Base-by-base conservation (phyloP, 805 yeast genomes). In the Metschnikowia noctiluminum region DNA sequence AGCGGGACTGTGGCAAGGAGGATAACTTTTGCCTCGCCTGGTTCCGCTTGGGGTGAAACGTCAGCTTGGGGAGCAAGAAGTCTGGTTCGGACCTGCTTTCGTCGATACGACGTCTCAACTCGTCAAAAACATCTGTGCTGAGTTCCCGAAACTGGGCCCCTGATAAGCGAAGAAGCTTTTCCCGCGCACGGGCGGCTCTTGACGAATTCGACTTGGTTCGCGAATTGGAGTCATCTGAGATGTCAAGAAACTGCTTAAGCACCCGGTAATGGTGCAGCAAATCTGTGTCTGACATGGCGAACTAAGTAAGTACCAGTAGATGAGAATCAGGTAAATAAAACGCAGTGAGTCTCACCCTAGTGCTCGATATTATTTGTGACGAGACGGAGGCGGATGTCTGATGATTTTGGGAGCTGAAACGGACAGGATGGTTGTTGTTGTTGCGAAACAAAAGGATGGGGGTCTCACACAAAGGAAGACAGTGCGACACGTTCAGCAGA, bases 91-190 rank as follows among this genome's bases (percentile, higher is more conserved):
- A 74, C 44, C 78, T 71, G 35, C 78, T 74, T 56, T 83, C 85
- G 55, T 74, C 80, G 38, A 79, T 77, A 54, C 99, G 78, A 61
- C 99, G 80, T 59, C 82, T 81, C 51, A 94, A 72, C 66, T 94
- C 99, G 67, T 94, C 99, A 63, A 83, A 87, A 11, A 94, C 97
- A 65, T 94, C 99, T 2, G 97, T 90, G 56, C 95, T 82, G 50
- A 94, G 79, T 65, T 94, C 99, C 52, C 79, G 77, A 62, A 94
- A 90, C 67, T 95, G 99, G 7, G 85, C 81, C 30, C 78, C 73
- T 2, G 96, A 85, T 46, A 95, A 77, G 61, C 88, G 89, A 53
- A 86, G 76, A 42, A 92, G 76, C 66, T 92, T 90, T 55, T 87
- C 89, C 56, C 96, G 77, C 2, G 97, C 97, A 62, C 88, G 83